phyloP scores from a whole-genome alignment of 208 protist species.

The Leishmania arabica region DNA sequence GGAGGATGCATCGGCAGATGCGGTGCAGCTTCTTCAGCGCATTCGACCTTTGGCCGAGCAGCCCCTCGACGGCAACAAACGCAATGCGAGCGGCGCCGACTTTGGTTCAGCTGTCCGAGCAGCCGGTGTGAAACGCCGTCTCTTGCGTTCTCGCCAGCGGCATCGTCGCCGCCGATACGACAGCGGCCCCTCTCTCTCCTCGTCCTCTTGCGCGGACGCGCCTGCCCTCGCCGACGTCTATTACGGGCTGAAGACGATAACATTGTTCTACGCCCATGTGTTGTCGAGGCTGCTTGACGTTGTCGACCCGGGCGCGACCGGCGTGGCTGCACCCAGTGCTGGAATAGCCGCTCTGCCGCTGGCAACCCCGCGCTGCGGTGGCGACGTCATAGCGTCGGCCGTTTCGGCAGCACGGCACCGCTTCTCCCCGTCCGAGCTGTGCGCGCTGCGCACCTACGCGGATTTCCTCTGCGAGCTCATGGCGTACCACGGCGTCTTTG shows the following conservation, averaged over 20 bases:
- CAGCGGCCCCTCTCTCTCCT: background rate
- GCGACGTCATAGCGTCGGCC: background rate
- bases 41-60: background rate
- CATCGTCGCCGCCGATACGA: background rate
- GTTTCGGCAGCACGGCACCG: background rate
- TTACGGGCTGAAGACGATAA: conserved; percentile 6
- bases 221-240: conserved; percentile 10
- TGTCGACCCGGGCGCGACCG: background rate
- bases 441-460: conserved; percentile 50
- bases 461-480: conserved; percentile 73
- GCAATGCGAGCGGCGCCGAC: background rate
- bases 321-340: background rate
- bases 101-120: background rate
- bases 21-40: conserved; percentile 6
- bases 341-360: background rate
- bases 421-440: conserved; percentile 30
- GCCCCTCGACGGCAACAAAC: background rate
- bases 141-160: background rate
- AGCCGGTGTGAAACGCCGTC: conserved; percentile 1
- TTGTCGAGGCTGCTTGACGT: conserved; percentile 17
- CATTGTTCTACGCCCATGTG: conserved; percentile 18
- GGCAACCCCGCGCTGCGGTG: background rate
- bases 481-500: conserved; percentile 75
- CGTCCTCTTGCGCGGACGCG: background rate
- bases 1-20: conserved; percentile 4